Conservation (phyloP, 805 yeast genomes). For the Cyberlindnera maclurae region DNA sequence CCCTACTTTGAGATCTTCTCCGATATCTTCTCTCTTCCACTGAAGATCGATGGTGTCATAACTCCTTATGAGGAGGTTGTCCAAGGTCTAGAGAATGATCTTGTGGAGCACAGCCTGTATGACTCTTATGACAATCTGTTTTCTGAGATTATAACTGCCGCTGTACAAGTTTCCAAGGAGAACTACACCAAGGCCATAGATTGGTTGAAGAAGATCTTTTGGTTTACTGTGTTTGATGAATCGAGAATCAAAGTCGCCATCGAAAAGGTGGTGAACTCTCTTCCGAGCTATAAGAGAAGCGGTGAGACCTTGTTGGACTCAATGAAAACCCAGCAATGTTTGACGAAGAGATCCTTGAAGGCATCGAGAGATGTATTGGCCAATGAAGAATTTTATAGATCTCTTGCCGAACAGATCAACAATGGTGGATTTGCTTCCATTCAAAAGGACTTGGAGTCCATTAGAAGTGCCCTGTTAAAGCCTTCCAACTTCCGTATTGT, state of each 20-base stretch:
- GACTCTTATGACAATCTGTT: conserved; percentile 53
- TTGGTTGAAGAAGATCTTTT: conserved; percentile 68
- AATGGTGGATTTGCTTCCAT: conserved; percentile 46
- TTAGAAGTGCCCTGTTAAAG: conserved; percentile 46
- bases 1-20: conserved; percentile 61
- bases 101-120: conserved; percentile 50
- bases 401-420: conserved; percentile 41
- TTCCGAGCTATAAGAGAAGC: conserved; percentile 35
- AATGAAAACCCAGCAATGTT: conserved; percentile 44
- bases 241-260: conserved; percentile 57
- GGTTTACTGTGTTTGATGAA: conserved; percentile 63
- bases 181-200: conserved; percentile 64
- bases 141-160: conserved; percentile 59
- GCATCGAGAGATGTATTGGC: conserved; percentile 59
- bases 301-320: conserved; percentile 56
- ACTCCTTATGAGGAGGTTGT: conserved; percentile 75
- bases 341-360: conserved; percentile 53
- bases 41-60: conserved; percentile 51
- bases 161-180: conserved; percentile 49
- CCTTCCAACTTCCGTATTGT: conserved; percentile 58
- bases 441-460: conserved; percentile 40
- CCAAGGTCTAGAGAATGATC: conserved; percentile 61
- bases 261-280: conserved; percentile 33
- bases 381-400: conserved; percentile 51
- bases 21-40: conserved; percentile 67